Percentiles rank a stretch among this genome's conserved stretches.
phyloP scores from a whole-genome alignment of 2,329 filamentous ascomycete genomes.

The Zasmidium cellare region DNA sequence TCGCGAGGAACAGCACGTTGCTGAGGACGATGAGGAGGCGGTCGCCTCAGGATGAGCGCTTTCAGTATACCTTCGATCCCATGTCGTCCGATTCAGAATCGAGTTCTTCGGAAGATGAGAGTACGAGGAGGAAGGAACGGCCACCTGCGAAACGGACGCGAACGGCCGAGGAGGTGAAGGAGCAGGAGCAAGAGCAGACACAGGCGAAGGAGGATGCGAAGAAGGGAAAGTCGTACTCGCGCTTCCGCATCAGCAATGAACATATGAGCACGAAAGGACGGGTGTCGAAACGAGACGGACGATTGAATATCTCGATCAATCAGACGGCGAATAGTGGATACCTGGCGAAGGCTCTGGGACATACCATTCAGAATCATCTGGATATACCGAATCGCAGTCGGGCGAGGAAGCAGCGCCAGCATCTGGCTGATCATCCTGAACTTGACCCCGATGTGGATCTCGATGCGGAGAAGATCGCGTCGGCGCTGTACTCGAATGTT shows the following conservation, averaged over 20 bases:
- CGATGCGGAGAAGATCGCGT: conserved; percentile 27
- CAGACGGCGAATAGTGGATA: conserved; percentile 70
- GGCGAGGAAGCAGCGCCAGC: conserved; percentile 33
- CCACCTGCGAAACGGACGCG: conserved; percentile 1
- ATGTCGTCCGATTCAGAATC: conserved; percentile 30
- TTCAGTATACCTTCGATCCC: conserved; percentile 30
- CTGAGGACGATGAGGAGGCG: conserved; percentile 21
- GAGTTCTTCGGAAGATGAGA: conserved; percentile 33
- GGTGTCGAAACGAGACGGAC: conserved; percentile 67
- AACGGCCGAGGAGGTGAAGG: conserved; percentile 11
- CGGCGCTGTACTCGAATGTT: conserved; percentile 25
- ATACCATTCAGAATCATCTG: conserved; percentile 60
- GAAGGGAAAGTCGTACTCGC: conserved; percentile 43
- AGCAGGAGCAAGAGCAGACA: conserved; percentile 9
- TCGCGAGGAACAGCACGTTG: conserved; percentile 22
- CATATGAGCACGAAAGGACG: conserved; percentile 65
- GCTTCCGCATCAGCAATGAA: conserved; percentile 64
- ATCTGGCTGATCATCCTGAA: conserved; percentile 20
- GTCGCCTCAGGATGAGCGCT: conserved; percentile 16
- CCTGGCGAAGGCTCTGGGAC: conserved; percentile 70
- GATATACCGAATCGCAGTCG: conserved; percentile 31
- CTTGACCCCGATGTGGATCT: conserved; percentile 11
- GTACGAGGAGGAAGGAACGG: conserved; percentile 12
- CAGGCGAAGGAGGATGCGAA: conserved; percentile 14
- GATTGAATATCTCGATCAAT: conserved; percentile 70